Base-by-base conservation (phyloP, 148 eudicot species). In the Silene conica region DNA sequence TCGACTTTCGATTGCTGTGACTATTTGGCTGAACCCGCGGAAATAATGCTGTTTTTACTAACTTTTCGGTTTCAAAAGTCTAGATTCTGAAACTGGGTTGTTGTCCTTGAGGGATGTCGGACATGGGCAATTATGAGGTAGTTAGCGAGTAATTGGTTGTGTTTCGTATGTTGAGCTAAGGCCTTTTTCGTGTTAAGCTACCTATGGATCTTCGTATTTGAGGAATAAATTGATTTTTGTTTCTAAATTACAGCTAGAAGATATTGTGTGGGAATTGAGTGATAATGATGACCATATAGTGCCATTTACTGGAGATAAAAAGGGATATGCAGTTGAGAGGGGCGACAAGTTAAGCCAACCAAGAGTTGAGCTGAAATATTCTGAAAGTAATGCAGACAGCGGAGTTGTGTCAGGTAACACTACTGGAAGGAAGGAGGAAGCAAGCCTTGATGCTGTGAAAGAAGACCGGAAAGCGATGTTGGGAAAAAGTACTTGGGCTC, bases 81-180 rank as follows among this genome's bases (percentile, higher is more conserved):
- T 73, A 56, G 76, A 70, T 63, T 58, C 74, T 85, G 54, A 79
- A 87, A 77, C 80, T 77, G 89, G 89, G 56, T 87, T 69, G 79
- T 73, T 73, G 46, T 60, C 58, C 71, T 38, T 67, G 52, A 79
- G 88, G 74, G 83, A 92, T 92, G 97, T 84, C 90, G 56, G 85
- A 88, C 78, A 84, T 73, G 82, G 79, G 85, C 25, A 75, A 84
- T 76, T 86, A 85, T 73, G 90, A 86, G 97, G 97, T 92, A 80
- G 38, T 41, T 38, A 38, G 8, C 0, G 43, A 38, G 43, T 7
- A 38, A 38, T 38, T 38, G 43, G 43, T 38, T 38, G 8, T 38
- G 43, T 67, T 67, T 21, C 26, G 41, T 45, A 67, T 52, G 15
- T 6, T 66, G 26, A 60, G 59, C 20, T 64, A 18, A 14, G 16